Evolutionary conservation across 345 rosid genomes (phyloP).

Genomic region (Dipteronia dyeriana): DNA sequence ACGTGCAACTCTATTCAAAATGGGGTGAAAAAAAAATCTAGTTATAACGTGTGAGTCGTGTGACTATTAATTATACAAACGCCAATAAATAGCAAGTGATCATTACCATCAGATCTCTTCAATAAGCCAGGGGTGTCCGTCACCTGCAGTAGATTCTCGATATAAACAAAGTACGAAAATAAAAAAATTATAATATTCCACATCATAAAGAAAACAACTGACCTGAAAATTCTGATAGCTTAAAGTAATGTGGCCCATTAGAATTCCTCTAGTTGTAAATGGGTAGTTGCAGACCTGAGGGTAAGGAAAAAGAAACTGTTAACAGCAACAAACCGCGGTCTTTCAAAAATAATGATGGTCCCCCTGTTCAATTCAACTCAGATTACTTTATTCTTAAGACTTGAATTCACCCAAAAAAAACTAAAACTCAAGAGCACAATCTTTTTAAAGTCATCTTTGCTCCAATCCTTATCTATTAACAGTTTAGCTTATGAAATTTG

Average conservation of each 20-base stretch:
- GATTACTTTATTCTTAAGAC: slow-evolving; percentile 1
- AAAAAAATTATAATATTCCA: background rate
- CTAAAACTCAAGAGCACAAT: background rate
- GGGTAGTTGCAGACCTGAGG: slow-evolving; percentile 92
- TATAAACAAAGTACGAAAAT: slow-evolving; percentile 21
- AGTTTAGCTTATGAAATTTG: background rate
- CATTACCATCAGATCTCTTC: slow-evolving; percentile 78
- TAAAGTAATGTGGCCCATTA: slow-evolving; percentile 84
- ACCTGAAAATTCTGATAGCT: slow-evolving; percentile 83
- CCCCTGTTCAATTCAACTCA: background rate
- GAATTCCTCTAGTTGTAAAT: slow-evolving; percentile 93
- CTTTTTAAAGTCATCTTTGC: background rate
- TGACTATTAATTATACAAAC: slow-evolving; percentile 1
- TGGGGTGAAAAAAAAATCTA: no score
- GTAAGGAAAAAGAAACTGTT: slow-evolving; percentile 15
- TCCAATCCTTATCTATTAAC: background rate
- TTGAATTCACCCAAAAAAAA: background rate
- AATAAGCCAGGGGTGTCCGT: slow-evolving; percentile 97
- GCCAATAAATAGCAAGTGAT: background rate
- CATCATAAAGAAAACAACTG: slow-evolving; percentile 8
- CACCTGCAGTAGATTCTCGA: slow-evolving; percentile 53
- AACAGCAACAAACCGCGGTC: slow-evolving; percentile 12
- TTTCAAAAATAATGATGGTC: background rate
- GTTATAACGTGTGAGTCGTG: no score
- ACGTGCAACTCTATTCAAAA: no score